Evolutionary conservation across 164 flowering plant genomes (phyloP), one percentile per base, ranked within the genome.

Genomic region (Saururus chinensis): DNA sequence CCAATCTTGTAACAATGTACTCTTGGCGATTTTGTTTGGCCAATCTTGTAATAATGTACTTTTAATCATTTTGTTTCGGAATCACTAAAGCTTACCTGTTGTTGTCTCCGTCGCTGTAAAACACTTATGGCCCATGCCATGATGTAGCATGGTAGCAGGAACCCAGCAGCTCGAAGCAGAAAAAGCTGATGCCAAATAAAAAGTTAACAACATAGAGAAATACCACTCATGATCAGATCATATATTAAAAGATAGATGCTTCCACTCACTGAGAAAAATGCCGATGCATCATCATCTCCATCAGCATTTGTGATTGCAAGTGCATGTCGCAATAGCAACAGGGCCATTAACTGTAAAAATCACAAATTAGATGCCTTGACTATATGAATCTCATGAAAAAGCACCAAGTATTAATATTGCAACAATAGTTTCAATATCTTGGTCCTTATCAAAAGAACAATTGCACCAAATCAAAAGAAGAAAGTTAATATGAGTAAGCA

Each of bases 121-220:
- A 92, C 82, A 70, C 89, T 87, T 67, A 92, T 82, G 56, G 93
- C 96, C 92, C 96, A 88, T 48, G 98, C 96, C 95, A 91, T 88
- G 60, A 88, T 86, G 74, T 92, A 92, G 78, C 95, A 87, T 42
- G 98, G 98, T 57, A 92, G 72, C 57, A 92, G 83, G 76, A 92
- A 92, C 26, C 91, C 98, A 68, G 88, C 89, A 68, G 86, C 96
- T 16, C 95, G 88, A 52, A 92, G 88, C 76, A 92, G 68, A 82
- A 89, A 87, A 63, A 92, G 85, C 98, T 92, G 89, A 45, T 24
- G 35, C 65, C 60, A 48, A 53, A 23, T 59, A 26, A 62, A 16
- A 60, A 7, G 51, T 22, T 20, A 57, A 49, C 55, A 57, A 25
- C 35, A 57, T 62, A 23, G 49, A 45, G 41, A 14, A 22, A 19